phyloP scores from a whole-genome alignment of 140 eudicot species.

The Bidens hawaiensis region DNA sequence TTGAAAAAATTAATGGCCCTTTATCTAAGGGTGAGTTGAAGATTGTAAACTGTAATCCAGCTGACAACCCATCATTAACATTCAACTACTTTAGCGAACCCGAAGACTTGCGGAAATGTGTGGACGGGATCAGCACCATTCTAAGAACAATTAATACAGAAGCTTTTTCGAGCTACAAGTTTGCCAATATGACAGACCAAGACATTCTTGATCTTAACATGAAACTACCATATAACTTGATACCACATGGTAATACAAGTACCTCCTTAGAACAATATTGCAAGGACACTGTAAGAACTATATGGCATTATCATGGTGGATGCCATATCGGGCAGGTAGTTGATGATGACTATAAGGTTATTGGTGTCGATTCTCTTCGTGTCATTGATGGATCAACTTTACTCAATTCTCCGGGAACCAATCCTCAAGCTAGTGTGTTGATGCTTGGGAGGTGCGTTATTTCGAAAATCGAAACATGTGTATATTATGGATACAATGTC shows the following conservation, averaged over 20 bases:
- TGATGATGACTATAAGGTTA: slow-evolving; percentile 60
- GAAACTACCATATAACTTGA: slow-evolving; percentile 42
- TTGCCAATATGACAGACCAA: slow-evolving; percentile 4
- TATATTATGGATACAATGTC: not conserved
- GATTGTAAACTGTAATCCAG: slow-evolving; percentile 7
- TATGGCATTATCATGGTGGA: slow-evolving; percentile 93
- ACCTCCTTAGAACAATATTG: slow-evolving; percentile 56
- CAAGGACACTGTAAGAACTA: slow-evolving; percentile 59
- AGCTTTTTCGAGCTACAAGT: slow-evolving; percentile 40
- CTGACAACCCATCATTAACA: slow-evolving; percentile 53
- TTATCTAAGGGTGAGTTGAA: slow-evolving; percentile 17
- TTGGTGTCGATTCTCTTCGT: slow-evolving; percentile 59
- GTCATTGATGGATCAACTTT: slow-evolving; percentile 77
- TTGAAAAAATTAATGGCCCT: slow-evolving; percentile 21
- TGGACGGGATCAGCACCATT: slow-evolving; percentile 44
- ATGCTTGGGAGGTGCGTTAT: slow-evolving; percentile 72
- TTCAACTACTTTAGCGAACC: slow-evolving; percentile 68
- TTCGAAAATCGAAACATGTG: not conserved
- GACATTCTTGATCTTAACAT: slow-evolving; percentile 63
- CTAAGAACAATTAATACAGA: slow-evolving; percentile 32
- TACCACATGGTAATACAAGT: slow-evolving; percentile 45
- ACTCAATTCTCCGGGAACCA: slow-evolving; percentile 66
- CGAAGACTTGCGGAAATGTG: slow-evolving; percentile 57
- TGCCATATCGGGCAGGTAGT: slow-evolving; percentile 67
- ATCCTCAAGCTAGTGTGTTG: slow-evolving; percentile 92